These are phyloP conservation scores for Vinca minor DNA, from an alignment of 257 asterid species.

Conservation along the genomic window DNA sequence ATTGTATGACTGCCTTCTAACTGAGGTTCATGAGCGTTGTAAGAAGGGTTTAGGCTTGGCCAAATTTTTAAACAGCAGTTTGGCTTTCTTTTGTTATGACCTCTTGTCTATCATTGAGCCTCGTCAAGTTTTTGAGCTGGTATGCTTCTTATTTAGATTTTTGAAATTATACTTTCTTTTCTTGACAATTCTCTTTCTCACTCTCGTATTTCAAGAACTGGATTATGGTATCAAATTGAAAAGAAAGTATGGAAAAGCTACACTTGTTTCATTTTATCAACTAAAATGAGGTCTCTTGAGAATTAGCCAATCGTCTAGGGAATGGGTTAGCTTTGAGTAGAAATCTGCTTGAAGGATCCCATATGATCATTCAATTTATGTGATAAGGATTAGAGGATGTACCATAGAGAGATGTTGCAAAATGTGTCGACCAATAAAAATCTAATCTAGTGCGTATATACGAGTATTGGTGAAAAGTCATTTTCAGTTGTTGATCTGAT, in stretches of 20 bases:
- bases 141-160: conserved; percentile 21
- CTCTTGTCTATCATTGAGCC: conserved; percentile 91
- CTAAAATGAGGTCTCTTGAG: not conserved
- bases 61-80: conserved; percentile 84
- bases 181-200: not conserved
- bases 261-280: not conserved
- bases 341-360: not conserved
- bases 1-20: conserved; percentile 81
- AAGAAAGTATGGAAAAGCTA: not conserved
- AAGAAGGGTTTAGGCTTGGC: conserved; percentile 94
- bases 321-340: conserved; percentile 1
- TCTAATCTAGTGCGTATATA: not conserved
- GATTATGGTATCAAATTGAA: not conserved
- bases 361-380: not conserved
- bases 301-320: not conserved
- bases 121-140: conserved; percentile 99
- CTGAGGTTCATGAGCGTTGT: conserved; percentile 99
- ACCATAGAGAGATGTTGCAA: not conserved
- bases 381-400: not conserved
- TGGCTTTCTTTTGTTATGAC: conserved; percentile 98
- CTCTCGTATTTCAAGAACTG: not conserved
- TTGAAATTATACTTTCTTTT: not conserved
- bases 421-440: not conserved
- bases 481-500: not conserved
- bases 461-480: not conserved